Base-by-base conservation (phyloP, 1,284 basidiomycete species). In the Cryptococcus neoformans region DNA sequence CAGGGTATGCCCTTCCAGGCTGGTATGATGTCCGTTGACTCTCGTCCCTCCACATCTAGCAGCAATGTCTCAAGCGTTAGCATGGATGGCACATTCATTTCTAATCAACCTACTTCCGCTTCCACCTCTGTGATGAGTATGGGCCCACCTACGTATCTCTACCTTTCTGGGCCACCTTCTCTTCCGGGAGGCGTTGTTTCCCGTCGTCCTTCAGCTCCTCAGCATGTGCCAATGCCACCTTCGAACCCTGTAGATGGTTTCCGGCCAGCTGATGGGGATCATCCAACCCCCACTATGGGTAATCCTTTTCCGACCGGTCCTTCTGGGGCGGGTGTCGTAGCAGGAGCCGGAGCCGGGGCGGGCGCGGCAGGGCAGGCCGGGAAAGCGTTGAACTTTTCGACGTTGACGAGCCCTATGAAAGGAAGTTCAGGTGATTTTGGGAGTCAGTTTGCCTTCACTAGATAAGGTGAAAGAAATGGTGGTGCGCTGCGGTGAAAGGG, bases 281-380 rank as follows among this genome's bases (percentile, higher is more conserved):
- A 64, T 37, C 56, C 57, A 14, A 72, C 69, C 1, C 69, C 70
- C 9, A 69, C 70, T 3, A 59, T 55, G 8, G 59, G 65, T 44
- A 69, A 69, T 45, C 68, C 67, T 2, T 66, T 60, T 51, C 64
- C 67, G 39, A 54, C 51, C 34, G 40, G 48, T 12, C 16, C 40
- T 11, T 41, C 40, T 41, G 28, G 28, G 9, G 49, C 49, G 41
- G 14, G 38, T 21, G 49, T 39, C 37, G 36, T 14, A 16, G 38
- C 49, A 50, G 49, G 38, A 12, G 35, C 48, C 28, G 48, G 34
- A 36, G 34, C 48, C 6, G 12, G 48, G 28, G 9, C 48, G 21
- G 17, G 28, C 28, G 28, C 9, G 4, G 48, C 16, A 49, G 35
- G 34, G 21, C 36, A 37, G 28, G 35, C 21, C 6, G 38, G 36